Conservation (phyloP, 106 monocot genomes). For the Allium fistulosum region DNA sequence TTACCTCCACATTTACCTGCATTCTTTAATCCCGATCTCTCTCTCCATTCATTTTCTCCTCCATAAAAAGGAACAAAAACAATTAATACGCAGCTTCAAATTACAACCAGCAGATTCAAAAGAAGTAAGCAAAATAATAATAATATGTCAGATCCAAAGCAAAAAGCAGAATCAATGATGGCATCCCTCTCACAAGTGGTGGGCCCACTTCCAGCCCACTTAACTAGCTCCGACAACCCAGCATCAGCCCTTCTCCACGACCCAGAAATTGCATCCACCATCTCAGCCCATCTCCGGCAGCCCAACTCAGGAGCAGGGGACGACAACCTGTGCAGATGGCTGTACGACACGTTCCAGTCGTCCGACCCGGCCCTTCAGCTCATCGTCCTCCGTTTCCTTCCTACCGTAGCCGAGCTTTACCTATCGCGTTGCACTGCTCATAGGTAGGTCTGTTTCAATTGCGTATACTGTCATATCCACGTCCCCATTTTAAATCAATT, state of each 20-base stretch:
- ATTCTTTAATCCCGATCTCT: no score
- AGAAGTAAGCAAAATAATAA: no score
- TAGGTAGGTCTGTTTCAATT: no score
- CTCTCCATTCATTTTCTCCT: no score
- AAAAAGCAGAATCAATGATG: conserved; percentile 14
- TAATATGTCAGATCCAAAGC: no score
- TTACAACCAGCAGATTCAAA: no score
- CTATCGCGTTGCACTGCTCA: conserved; percentile 26
- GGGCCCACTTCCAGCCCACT: conserved; percentile 20
- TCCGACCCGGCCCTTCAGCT: conserved; percentile 50
- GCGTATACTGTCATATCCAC: no score
- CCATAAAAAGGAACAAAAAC: no score
- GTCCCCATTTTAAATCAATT: no score
- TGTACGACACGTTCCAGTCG: conserved; percentile 70
- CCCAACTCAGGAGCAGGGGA: conserved; percentile 42
- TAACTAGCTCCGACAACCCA: conserved; percentile 26
- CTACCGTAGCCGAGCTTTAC: conserved; percentile 52
- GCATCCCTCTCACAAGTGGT: conserved; percentile 31
- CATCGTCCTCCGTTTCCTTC: conserved; percentile 48
- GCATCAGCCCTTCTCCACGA: conserved; percentile 45
- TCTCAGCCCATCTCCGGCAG: conserved; percentile 38
- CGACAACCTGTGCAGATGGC: conserved; percentile 67
- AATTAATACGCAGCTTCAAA: no score
- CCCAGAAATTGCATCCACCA: conserved; percentile 3
- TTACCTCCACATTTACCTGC: no score